A percentile compares a stretch with the other conserved stretches of the same genome.
phyloP scores from a whole-genome alignment of 345 rosid species.

The Hibiscus syriacus region DNA sequence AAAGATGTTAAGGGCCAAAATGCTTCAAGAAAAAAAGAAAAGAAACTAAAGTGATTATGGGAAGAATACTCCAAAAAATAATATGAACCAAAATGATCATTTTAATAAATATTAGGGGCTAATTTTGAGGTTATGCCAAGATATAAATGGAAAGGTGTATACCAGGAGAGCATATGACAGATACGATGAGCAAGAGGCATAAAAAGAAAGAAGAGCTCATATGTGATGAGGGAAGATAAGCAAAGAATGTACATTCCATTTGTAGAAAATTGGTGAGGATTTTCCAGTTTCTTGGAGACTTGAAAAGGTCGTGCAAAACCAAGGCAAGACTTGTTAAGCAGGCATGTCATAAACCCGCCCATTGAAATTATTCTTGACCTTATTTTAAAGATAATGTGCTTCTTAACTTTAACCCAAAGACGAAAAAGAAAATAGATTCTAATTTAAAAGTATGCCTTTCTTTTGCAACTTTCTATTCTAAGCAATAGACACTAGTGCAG shows the following conservation, averaged over 20 bases:
- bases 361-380: slow-evolving; percentile 50
- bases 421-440: slow-evolving; percentile 33
- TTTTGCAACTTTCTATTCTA: slow-evolving; percentile 13
- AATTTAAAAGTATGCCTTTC: slow-evolving; percentile 33
- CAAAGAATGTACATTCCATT: slow-evolving; percentile 30
- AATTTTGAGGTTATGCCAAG: too few species aligned
- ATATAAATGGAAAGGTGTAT: slow-evolving; percentile 4
- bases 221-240: slow-evolving; percentile 14
- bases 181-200: slow-evolving; percentile 49
- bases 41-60: too few species aligned
- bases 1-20: too few species aligned
- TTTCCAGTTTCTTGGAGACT: slow-evolving; percentile 22
- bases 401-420: slow-evolving; percentile 37
- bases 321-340: slow-evolving; percentile 29
- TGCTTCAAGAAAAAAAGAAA: too few species aligned
- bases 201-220: slow-evolving; percentile 45
- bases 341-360: slow-evolving; percentile 22
- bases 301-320: slow-evolving; percentile 13
- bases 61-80: too few species aligned
- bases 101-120: too few species aligned
- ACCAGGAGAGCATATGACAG: slow-evolving; percentile 41
- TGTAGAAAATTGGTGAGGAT: slow-evolving; percentile 24
- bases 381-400: slow-evolving; percentile 26
- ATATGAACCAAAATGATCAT: too few species aligned
- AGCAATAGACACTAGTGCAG: neutral